A percentile compares a stretch with the other conserved stretches of the same genome.
Evolutionary conservation across 208 protist species (phyloP).

Genomic region (Blechomonas ayalai): DNA sequence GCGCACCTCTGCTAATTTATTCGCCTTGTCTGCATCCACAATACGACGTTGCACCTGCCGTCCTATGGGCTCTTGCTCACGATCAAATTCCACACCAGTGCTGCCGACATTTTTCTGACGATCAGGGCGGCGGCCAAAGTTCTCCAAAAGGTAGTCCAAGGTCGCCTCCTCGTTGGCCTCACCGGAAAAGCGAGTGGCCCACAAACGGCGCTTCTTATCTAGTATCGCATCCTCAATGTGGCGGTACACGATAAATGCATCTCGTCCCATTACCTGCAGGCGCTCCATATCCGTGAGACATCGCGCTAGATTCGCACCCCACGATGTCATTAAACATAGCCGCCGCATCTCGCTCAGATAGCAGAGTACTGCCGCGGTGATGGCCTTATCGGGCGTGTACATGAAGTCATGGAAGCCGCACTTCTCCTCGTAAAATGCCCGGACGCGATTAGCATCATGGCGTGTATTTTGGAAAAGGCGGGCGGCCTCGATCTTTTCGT

Average conservation of each 20-base stretch:
- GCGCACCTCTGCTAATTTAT: constrained; percentile 67
- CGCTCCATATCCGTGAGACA: constrained; percentile 66
- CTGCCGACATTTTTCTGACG: constrained; percentile 53
- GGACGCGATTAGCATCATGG: constrained; percentile 55
- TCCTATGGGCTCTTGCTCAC: constrained; percentile 88
- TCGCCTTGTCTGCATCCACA: constrained; percentile 75
- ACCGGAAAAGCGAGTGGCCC: constrained; percentile 75
- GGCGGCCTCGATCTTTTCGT: constrained; percentile 77
- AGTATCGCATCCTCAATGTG: constrained; percentile 77
- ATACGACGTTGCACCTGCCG: constrained; percentile 84
- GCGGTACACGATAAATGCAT: constrained; percentile 68
- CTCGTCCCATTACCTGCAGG: constrained; percentile 57
- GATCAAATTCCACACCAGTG: constrained; percentile 83
- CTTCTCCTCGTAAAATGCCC: constrained; percentile 85
- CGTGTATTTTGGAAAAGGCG: constrained; percentile 78
- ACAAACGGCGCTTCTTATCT: constrained; percentile 71
- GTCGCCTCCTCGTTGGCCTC: constrained; percentile 81
- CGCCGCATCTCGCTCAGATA: constrained; percentile 70
- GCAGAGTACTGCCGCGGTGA: constrained; percentile 74
- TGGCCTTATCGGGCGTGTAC: constrained; percentile 75
- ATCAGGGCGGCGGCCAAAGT: constrained; percentile 79
- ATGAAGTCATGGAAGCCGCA: constrained; percentile 88
- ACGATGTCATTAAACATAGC: constrained; percentile 60
- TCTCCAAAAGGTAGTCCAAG: constrained; percentile 86
- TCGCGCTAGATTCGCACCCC: constrained; percentile 53